Conservation (phyloP, 257 asterid species). For the Thymus mandschuricus region DNA sequence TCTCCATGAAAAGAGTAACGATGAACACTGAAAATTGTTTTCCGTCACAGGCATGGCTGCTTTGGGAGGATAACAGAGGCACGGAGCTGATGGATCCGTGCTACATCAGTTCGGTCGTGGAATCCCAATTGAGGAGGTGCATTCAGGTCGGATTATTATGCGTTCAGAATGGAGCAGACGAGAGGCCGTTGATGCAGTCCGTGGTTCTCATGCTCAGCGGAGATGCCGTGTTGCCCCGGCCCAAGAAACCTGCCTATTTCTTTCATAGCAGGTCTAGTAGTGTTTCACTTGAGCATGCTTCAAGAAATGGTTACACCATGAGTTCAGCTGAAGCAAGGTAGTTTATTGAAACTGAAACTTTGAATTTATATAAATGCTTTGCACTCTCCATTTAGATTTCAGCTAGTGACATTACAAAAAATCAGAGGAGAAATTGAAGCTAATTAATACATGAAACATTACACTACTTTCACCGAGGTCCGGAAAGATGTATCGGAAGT, state of each 20-base stretch:
- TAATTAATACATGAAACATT: too few relatives aligned
- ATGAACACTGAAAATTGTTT: too few relatives aligned
- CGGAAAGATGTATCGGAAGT: constrained; percentile 35
- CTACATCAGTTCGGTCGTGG: not conserved
- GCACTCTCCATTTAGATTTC: too few relatives aligned
- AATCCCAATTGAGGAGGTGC: constrained; percentile 28
- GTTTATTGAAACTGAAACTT: not conserved
- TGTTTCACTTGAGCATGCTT: not conserved
- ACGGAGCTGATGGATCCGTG: constrained; percentile 25
- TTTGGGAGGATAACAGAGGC: constrained; percentile 18
- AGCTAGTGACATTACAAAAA: too few relatives aligned
- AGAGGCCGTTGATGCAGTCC: constrained; percentile 25
- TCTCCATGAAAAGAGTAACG: too few relatives aligned
- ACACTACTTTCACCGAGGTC: constrained; percentile 5
- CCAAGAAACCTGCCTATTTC: constrained; percentile 25
- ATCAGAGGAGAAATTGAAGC: too few relatives aligned
- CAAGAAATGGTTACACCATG: not conserved
- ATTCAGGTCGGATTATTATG: constrained; percentile 29
- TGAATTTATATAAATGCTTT: too few relatives aligned
- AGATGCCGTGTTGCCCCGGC: constrained; percentile 5
- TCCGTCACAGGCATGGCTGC: constrained; percentile 18
- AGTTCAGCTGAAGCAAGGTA: constrained; percentile 17
- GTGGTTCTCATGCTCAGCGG: constrained; percentile 30
- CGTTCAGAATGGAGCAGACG: constrained; percentile 18
- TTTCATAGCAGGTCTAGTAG: not conserved